These are phyloP conservation scores for Hagleromyces aurorensis DNA, from an alignment of 805 yeast species.

Conservation along the genomic window DNA sequence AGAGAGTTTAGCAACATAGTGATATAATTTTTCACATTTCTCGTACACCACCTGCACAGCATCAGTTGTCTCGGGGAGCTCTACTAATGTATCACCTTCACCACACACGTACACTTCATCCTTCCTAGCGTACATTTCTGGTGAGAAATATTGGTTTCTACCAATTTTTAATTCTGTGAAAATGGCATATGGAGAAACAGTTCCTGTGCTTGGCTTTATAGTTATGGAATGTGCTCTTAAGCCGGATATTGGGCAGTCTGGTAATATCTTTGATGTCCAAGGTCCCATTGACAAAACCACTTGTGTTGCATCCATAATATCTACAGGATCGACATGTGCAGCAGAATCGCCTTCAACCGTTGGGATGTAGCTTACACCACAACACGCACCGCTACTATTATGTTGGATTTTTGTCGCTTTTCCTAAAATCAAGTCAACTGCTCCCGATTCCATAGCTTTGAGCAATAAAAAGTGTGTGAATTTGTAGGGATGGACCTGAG, in stretches of 20 bases:
- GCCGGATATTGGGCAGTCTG: slow-evolving; percentile 92
- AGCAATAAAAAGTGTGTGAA: slow-evolving; percentile 79
- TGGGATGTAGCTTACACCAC: slow-evolving; percentile 59
- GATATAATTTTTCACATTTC: slow-evolving; percentile 81
- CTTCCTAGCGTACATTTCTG: slow-evolving; percentile 89
- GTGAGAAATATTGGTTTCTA: slow-evolving; percentile 65
- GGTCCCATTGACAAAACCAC: slow-evolving; percentile 90
- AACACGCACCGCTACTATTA: slow-evolving; percentile 58
- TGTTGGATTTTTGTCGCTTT: slow-evolving; percentile 64
- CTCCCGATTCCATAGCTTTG: slow-evolving; percentile 74
- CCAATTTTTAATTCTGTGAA: slow-evolving; percentile 83
- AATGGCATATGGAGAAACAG: slow-evolving; percentile 87
- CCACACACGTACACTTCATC: slow-evolving; percentile 97
- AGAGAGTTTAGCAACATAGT: slow-evolving; percentile 70
- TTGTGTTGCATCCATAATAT: slow-evolving; percentile 54
- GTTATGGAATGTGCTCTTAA: slow-evolving; percentile 93
- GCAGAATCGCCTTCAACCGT: slow-evolving; percentile 33
- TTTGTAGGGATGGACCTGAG: slow-evolving; percentile 93
- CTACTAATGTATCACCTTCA: slow-evolving; percentile 87
- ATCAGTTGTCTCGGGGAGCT: slow-evolving; percentile 88
- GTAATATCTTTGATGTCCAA: slow-evolving; percentile 87
- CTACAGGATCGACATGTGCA: slow-evolving; percentile 32
- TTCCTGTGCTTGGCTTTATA: slow-evolving; percentile 65
- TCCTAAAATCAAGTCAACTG: slow-evolving; percentile 79
- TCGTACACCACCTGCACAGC: slow-evolving; percentile 83